A percentile compares a stretch with the other conserved stretches of the same genome.
phyloP scores from a whole-genome alignment of 2,329 filamentous ascomycete genomes.

The Colletotrichum neosansevieriae region DNA sequence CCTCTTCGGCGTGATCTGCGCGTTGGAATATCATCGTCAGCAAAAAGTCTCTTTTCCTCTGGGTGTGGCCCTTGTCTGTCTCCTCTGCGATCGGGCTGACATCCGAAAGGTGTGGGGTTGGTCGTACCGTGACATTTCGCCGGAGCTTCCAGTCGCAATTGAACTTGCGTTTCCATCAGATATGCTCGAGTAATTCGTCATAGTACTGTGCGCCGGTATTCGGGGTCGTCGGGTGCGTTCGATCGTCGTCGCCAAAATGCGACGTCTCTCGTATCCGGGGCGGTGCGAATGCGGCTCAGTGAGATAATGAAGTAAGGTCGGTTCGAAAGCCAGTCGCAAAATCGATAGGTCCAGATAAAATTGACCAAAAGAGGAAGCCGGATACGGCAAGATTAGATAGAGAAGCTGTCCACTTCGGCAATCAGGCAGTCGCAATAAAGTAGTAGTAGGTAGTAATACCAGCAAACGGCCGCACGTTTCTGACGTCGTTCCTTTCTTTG shows the following conservation, averaged over 20 bases:
- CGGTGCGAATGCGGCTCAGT: background rate
- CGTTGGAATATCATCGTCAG: constrained; percentile 20
- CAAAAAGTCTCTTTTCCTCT: constrained; percentile 1
- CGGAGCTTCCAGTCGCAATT: constrained; percentile 40
- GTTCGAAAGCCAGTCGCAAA: constrained; percentile 15
- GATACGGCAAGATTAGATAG: constrained; percentile 27
- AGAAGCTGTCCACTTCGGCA: constrained; percentile 11
- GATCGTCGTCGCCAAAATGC: constrained; percentile 25
- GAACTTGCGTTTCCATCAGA: constrained; percentile 57
- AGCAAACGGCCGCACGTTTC: background rate
- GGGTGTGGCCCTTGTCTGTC: background rate
- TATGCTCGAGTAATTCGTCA: constrained; percentile 68
- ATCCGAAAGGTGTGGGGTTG: background rate
- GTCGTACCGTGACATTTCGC: constrained; percentile 40
- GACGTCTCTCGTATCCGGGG: constrained; percentile 7
- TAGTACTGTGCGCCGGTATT: constrained; percentile 44
- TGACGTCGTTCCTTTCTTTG: background rate
- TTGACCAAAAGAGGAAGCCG: constrained; percentile 23
- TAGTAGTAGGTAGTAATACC: background rate
- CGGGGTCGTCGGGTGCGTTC: background rate
- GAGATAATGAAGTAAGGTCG: too few relatives aligned
- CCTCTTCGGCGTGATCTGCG: constrained; percentile 69
- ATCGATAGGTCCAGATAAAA: constrained; percentile 24
- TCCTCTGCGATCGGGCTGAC: background rate
- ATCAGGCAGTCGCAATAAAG: background rate